Conservation (phyloP, 495 filamentous ascomycete species). For the Neurospora hispaniola region DNA sequence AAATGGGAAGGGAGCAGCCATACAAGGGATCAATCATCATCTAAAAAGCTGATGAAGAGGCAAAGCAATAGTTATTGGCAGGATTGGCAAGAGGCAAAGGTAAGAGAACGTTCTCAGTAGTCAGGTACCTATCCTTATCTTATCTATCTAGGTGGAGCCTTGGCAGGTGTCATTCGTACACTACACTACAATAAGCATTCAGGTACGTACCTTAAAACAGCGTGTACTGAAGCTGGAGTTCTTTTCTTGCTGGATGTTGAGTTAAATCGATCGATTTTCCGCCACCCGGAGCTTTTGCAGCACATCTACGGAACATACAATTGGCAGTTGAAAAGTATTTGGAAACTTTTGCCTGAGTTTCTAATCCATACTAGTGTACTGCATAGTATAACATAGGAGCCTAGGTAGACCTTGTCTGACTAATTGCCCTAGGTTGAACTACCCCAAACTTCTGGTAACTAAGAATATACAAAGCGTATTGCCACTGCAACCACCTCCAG, state of each 20-base stretch:
- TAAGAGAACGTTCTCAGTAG: background rate
- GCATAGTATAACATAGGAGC: background rate
- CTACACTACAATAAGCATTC: background rate
- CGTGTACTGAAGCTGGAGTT: background rate
- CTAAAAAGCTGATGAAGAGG: background rate
- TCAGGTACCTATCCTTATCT: background rate
- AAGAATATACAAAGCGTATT: background rate
- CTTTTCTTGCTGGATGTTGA: background rate
- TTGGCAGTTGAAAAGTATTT: background rate
- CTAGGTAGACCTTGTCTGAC: background rate
- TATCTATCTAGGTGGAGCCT: background rate
- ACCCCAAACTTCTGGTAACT: background rate
- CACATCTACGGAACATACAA: background rate
- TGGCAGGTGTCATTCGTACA: background rate
- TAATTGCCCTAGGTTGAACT: background rate
- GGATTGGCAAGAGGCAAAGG: background rate
- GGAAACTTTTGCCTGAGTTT: background rate
- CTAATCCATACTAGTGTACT: background rate
- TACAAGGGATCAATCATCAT: background rate
- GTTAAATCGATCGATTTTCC: background rate
- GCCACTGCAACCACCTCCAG: background rate
- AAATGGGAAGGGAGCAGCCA: background rate
- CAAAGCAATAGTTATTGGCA: background rate
- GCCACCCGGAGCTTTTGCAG: background rate
- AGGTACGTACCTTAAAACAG: background rate